Base-by-base conservation (phyloP, 768 basidiomycete genomes). In the Lactifluus piperatus region DNA sequence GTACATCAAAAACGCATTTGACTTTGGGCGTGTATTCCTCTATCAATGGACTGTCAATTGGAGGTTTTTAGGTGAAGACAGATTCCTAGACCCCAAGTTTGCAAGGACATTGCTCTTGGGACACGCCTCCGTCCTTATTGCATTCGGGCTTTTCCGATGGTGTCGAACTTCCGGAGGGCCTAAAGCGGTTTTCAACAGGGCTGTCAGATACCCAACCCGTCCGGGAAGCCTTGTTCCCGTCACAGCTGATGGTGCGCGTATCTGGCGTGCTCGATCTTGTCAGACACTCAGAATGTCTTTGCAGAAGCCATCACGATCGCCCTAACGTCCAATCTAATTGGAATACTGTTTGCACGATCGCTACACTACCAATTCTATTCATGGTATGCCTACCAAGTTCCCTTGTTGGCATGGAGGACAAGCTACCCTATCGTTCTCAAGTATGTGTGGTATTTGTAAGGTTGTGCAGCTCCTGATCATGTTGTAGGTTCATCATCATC, bases 41-140 rank as follows among this genome's bases (percentile, higher is more conserved):
- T 97, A 89, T 71, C 85, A 90, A 69, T 99, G 95, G 95, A 97
- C 95, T 0, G 94, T 97, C 56, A 99, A 98, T 69, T 99, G 97
- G 97, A 81, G 93, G 46, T 87, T 95, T 67, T 62, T 99, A 2
- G 75, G 79, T 27, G 89, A 94, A 69, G 75, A 80, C n/a, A 76
- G 75, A 5, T 98, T 97, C 73, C 72, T 91, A 48, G 85, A 83
- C 60, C 69, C 72, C 3, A 69, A 67, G 45, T 88, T 86, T 73
- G 83, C 88, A 1, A 73, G 70, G 43, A 72, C 74, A 0, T 75
- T 99, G 16, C 73, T 98, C 18, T 60, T 80, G 14, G 83, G 81
- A 5, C 94, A 97, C 68, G 69, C 81, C 11, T 71, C 72, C 0
- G 73, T 76, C 4, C 74, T 97, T 37, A 68, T 79, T 10, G 72